Evolutionary conservation across 805 yeast species (phyloP).

Genomic region (Metschnikowia chrysomelidarum): DNA sequence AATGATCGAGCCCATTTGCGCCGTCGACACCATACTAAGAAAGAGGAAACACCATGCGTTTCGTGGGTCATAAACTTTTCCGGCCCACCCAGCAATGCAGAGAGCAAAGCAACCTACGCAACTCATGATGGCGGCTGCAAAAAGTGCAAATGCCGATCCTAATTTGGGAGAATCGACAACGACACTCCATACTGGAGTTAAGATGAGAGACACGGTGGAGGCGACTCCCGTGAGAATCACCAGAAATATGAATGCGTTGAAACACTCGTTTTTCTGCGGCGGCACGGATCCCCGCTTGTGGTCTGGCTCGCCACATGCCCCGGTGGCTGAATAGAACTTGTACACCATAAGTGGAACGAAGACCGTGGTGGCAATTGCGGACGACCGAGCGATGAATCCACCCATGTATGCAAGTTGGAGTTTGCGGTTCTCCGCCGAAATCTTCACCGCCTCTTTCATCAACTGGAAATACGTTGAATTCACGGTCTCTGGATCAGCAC

Average conservation of each 20-base stretch:
- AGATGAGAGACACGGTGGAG: conserved; percentile 52
- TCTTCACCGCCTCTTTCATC: conserved; percentile 46
- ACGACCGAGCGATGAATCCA: conserved; percentile 60
- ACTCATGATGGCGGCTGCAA: conserved; percentile 44
- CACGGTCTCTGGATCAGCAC: conserved; percentile 8
- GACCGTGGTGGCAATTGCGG: conserved; percentile 55
- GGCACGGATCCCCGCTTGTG: too few relatives aligned
- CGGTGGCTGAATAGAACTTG: conserved; percentile 50
- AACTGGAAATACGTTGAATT: conserved; percentile 35
- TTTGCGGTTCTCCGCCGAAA: conserved; percentile 45
- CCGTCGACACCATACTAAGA: conserved; percentile 48
- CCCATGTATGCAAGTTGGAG: conserved; percentile 59
- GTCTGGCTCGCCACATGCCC: conserved; percentile 42
- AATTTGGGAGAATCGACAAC: conserved; percentile 44
- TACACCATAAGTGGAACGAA: conserved; percentile 64
- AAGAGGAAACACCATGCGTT: conserved; percentile 37
- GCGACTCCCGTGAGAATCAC: conserved; percentile 71
- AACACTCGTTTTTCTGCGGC: conserved; percentile 43
- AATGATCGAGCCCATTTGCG: conserved; percentile 62
- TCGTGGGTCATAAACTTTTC: conserved; percentile 31
- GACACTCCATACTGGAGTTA: conserved; percentile 64
- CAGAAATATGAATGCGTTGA: conserved; percentile 61
- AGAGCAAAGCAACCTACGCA: conserved; percentile 39
- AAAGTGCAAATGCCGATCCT: conserved; percentile 29
- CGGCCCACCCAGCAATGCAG: conserved; percentile 21